Evolutionary conservation across 495 filamentous ascomycete genomes (phyloP), one percentile per base, ranked within the genome.

Genomic region (Lasiosphaeriaceae sp.): DNA sequence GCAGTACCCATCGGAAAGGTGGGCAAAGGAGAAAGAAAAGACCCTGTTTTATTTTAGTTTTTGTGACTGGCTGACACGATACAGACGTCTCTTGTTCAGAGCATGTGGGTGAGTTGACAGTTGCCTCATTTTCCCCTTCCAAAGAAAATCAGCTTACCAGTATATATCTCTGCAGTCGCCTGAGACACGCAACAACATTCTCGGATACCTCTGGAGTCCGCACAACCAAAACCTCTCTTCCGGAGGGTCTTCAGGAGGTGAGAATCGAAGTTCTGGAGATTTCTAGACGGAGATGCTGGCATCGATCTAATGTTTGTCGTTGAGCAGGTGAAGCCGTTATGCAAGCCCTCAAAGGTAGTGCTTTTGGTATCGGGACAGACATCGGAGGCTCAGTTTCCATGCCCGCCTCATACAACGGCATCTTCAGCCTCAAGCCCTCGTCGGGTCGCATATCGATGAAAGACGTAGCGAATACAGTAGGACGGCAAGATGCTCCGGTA

Each of bases 311-410:
- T 8, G 16, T 43, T 43, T 26, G 31, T 31, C 11, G n/a, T n/a
- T n/a, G 17, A 44, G 50, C 20, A 14, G 87, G 87, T 47, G 87
- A 90, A 64, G 81, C 77, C 0, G 82, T 86, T 0, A 71, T 90
- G n/a, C 58, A 88, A 35, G 83, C 75, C 1, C 68, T 83, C 1
- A 66, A 79, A 1, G 86, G 85, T 2, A 83, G 80, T 34, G 71
- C 78, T 26, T 67, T 89, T 0, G 87, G 87, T 0, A 83, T 90
- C 43, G 87, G 86, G 0, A 85, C 83, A 1, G 87, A 90, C 62
- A 80, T 90, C 45, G 87, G 81, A 19, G 86, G 86, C 4, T 87
- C 83, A 3, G 86, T 90, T 57, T 75, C 86, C 0, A 76, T 76
- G 31, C 89, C 88, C 0, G 86, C 88, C 0, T 80, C 80, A 20